These are phyloP conservation scores for Dothideomycetes sp. DNA, from an alignment of 2,329 filamentous ascomycete genomes.

Conservation along the genomic window DNA sequence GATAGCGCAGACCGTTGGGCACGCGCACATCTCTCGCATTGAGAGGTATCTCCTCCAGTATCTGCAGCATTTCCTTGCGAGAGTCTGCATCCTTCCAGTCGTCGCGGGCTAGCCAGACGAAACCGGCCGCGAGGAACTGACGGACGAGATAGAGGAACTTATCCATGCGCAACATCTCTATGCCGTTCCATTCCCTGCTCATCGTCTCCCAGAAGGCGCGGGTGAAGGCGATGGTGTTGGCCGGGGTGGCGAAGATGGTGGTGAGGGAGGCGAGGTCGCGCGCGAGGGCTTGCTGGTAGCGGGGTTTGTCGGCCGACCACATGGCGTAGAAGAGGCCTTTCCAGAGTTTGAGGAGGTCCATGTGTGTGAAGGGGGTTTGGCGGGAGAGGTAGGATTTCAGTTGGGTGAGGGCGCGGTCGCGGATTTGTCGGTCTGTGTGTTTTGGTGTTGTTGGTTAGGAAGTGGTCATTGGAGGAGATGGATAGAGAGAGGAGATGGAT, in stretches of 20 bases:
- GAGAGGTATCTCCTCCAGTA: conserved; percentile 37
- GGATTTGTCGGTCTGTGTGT: conserved; percentile 10
- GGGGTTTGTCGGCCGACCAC: conserved; percentile 86
- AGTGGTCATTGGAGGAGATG: conserved; percentile 47
- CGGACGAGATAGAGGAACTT: conserved; percentile 85
- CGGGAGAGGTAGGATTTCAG: conserved; percentile 67
- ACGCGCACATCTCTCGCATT: conserved; percentile 44
- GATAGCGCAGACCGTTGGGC: conserved; percentile 74
- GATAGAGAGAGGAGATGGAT: conserved; percentile 46
- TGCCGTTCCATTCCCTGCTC: conserved; percentile 38
- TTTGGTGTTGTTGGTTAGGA: not conserved
- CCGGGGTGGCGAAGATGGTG: conserved; percentile 40
- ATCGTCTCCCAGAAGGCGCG: conserved; percentile 43
- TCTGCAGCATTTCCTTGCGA: conserved; percentile 32
- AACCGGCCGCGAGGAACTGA: conserved; percentile 62
- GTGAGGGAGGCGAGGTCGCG: conserved; percentile 63
- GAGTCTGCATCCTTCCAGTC: conserved; percentile 23
- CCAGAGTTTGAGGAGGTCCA: conserved; percentile 82
- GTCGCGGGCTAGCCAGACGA: conserved; percentile 38
- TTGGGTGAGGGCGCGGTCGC: conserved; percentile 49
- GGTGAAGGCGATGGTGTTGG: conserved; percentile 30
- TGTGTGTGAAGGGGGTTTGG: conserved; percentile 47
- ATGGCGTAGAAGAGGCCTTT: conserved; percentile 82
- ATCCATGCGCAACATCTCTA: conserved; percentile 55
- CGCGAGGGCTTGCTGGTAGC: conserved; percentile 77